Base-by-base conservation (phyloP, 78 protist genomes). In the Pelomyxa schiedti region DNA sequence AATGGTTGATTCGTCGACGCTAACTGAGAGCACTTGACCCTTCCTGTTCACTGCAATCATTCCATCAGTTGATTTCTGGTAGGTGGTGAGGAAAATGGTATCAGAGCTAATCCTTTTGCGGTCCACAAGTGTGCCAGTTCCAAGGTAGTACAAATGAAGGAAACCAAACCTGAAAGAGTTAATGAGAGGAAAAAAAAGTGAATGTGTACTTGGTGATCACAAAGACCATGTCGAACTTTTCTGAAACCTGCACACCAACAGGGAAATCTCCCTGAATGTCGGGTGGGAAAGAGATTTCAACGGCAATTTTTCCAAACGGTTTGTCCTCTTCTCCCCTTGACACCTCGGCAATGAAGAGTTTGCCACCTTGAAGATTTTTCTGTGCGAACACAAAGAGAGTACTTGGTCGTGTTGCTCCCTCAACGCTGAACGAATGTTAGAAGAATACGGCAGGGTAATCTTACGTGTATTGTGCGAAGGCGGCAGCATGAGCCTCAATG, bases 211-310 rank as follows among this genome's bases (percentile, higher is more conserved):
- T 89, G 64, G 97, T 92, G 82, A 98, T 74, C 79, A 97, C 39
- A 86, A 69, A 96, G 80, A 94, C 39, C 39, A 92, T 69, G 39
- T 91, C 90, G 75, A 86, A 86, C 84, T 87, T 84, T 53, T 79
- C 89, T 42, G 84, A 64, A 70, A 85, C 32, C 66, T 92, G 94
- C 96, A 96, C 91, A 67, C 97, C 92, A 8, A 97, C 96, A 8
- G 99, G 98, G 91, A 98, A 96, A 76, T 98, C 99, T 30, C 42
- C 64, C 8, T 92, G 86, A 8, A 88, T 93, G 72, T 93, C 95
- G 16, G 86, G 94, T 5, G 97, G 94, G 86, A 88, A 82, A 69
- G 78, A 87, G 32, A 97, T 83, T 40, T 90, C 93, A 8, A 78
- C 84, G 1, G 77, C 40, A 43, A 80, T 78, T 89, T 88, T 92